A percentile compares a stretch with the other conserved stretches of the same genome.
Evolutionary conservation across 257 asterid genomes (phyloP).

Genomic region (Rubia yunnanensis): DNA sequence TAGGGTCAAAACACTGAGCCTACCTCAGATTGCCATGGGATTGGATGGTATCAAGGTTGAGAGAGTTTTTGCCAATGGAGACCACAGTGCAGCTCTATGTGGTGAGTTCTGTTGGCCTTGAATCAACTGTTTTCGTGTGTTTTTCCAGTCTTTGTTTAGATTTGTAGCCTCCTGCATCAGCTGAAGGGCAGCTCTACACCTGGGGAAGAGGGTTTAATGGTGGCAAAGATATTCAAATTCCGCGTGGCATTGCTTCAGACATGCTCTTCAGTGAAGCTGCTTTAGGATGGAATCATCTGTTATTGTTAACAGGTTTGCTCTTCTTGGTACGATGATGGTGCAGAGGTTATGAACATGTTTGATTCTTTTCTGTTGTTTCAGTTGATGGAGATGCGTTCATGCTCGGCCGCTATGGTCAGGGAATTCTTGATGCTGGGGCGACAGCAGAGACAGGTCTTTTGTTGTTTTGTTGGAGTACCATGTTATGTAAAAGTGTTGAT

Average conservation of each 20-base stretch:
- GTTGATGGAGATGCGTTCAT: constrained; percentile 51
- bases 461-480: too few species aligned
- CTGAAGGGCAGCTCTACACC: constrained; percentile 44
- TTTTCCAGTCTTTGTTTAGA: constrained; percentile 6
- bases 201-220: constrained; percentile 87
- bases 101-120: constrained; percentile 25
- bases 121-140: not conserved
- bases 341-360: not conserved
- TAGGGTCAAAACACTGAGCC: constrained; percentile 40
- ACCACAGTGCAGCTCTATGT: constrained; percentile 87
- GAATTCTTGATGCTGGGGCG: constrained; percentile 39
- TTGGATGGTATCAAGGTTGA: constrained; percentile 32
- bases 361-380: constrained; percentile 13
- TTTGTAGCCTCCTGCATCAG: constrained; percentile 23
- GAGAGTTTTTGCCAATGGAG: constrained; percentile 67
- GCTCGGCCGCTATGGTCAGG: constrained; percentile 76
- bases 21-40: constrained; percentile 59
- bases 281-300: constrained; percentile 89
- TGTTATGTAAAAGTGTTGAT: not conserved
- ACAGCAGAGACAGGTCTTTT: constrained; percentile 16
- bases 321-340: not conserved
- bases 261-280: constrained; percentile 38
- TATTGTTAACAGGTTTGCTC: constrained; percentile 46
- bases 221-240: constrained; percentile 38
- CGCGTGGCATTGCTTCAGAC: constrained; percentile 22